phyloP scores from a whole-genome alignment of 768 basidiomycete species.

The Collybia sp. region DNA sequence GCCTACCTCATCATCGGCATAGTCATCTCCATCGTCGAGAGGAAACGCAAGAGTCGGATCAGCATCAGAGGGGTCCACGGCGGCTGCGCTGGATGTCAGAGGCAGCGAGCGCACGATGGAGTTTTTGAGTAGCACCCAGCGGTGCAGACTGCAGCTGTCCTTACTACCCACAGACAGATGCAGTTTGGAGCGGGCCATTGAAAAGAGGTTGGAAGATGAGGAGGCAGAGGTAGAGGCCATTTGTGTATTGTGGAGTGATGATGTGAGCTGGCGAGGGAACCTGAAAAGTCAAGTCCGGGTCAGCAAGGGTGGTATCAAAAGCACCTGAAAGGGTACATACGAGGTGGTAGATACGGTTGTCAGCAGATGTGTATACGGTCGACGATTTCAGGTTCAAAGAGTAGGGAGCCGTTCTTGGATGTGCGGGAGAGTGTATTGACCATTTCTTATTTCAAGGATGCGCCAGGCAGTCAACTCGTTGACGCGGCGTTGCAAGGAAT shows the following conservation, averaged over 20 bases:
- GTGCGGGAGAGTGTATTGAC: constrained; percentile 79
- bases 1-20: constrained; percentile 46
- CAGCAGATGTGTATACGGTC: constrained; percentile 72
- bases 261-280: constrained; percentile 10
- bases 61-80: constrained; percentile 19
- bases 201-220: constrained; percentile 46
- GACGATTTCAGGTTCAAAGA: constrained; percentile 85
- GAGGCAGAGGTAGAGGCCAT: constrained; percentile 36
- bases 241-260: constrained; percentile 8
- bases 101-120: constrained; percentile 58
- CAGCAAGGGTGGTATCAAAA: background rate
- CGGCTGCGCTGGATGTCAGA: constrained; percentile 26
- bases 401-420: constrained; percentile 81
- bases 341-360: constrained; percentile 13
- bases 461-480: constrained; percentile 37
- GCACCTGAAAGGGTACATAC: constrained; percentile 14
- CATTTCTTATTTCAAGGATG: constrained; percentile 49
- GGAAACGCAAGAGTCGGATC: constrained; percentile 21
- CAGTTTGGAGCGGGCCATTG: constrained; percentile 72
- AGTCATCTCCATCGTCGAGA: constrained; percentile 34
- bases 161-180: constrained; percentile 54
- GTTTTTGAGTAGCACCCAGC: constrained; percentile 88
- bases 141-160: constrained; percentile 74
- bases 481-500: constrained; percentile 29
- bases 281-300: constrained; percentile 6